Percentiles rank a stretch among this genome's conserved stretches.
Conservation (phyloP, 768 basidiomycete species). For the Mycena sanguinolenta region DNA sequence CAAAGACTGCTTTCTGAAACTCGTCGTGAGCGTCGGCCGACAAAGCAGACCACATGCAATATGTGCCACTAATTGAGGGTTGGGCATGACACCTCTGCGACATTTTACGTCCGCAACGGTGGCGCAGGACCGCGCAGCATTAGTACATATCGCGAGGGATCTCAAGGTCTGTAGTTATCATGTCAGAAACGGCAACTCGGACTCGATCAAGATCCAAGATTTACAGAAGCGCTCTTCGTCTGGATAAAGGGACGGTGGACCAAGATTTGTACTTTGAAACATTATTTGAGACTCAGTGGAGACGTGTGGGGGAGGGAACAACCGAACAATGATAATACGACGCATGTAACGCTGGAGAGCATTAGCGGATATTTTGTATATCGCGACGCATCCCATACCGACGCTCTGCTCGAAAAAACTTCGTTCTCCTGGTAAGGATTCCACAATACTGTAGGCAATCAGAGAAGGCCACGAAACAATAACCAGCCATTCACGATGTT, state of each 20-base stretch:
- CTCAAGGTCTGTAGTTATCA: conserved; percentile 38
- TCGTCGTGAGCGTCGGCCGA: background rate
- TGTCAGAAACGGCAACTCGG: background rate
- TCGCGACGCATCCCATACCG: conserved; percentile 41
- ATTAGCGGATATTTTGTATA: background rate
- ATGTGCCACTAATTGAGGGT: conserved; percentile 26
- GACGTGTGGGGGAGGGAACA: background rate
- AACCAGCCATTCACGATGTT: conserved; percentile 48
- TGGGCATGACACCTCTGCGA: conserved; percentile 39
- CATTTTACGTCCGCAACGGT: conserved; percentile 66
- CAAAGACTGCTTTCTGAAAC: conserved; percentile 49
- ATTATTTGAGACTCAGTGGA: background rate
- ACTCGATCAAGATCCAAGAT: background rate
- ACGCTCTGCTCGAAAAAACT: conserved; percentile 58
- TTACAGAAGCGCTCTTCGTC: conserved; percentile 42
- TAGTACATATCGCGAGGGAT: conserved; percentile 75
- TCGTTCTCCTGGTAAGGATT: conserved; percentile 49
- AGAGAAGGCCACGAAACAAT: background rate
- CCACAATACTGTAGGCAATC: conserved; percentile 47
- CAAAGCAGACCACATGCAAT: background rate
- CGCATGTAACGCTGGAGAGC: conserved; percentile 13
- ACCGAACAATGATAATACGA: conserved; percentile 24
- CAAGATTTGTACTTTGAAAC: conserved; percentile 56
- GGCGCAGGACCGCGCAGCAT: conserved; percentile 71
- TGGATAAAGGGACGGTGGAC: conserved; percentile 76